Evolutionary conservation across 495 filamentous ascomycete genomes (phyloP), one percentile per base, ranked within the genome.

Genomic region (Tuber calosporum): DNA sequence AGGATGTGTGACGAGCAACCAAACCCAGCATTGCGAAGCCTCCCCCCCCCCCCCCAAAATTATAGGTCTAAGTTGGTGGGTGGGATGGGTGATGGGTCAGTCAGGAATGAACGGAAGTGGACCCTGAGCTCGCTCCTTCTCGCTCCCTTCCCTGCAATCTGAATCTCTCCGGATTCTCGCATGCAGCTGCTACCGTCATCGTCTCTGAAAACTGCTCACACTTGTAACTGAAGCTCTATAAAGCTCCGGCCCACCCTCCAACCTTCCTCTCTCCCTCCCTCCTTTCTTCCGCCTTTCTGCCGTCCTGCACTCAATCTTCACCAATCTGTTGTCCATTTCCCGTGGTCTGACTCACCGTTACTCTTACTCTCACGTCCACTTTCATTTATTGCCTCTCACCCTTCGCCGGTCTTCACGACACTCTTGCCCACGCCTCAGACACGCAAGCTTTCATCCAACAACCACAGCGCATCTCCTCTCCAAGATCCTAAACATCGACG

Each of bases 381-480:
- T 42, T 67, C 38, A 20, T 76, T 58, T 73, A 67, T 53, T 72
- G 26, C 30, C 53, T 62, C 75, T 73, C 48, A 67, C 66, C 67
- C 74, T 77, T 77, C 70, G 71, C 70, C 62, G 38, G 67, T 58
- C 67, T 42, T 45, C 53, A 30, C 45, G 9, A 69, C n/a, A 36
- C 74, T 34, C 62, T 69, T 62, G 39, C 66, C 43, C 66, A 22
- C 53, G 40, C 48, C 53, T 34, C 19, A 62, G n/a, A 30, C 53
- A 62, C 26, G 53, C 53, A 62, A 62, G 13, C 67, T 42, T 74
- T 39, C 40, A 37, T 38, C 36, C 40, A 77, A 38, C 67, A 67
- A 68, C 58, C 75, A 43, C 3, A 58, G 48, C 70, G 58, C 73
- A 70, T 37, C 67, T 41, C 38, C 22, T 58, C 67, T 43, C 7